phyloP scores from a whole-genome alignment of 2,329 filamentous ascomycete genomes.

The Microcyclospora tardicrescens region DNA sequence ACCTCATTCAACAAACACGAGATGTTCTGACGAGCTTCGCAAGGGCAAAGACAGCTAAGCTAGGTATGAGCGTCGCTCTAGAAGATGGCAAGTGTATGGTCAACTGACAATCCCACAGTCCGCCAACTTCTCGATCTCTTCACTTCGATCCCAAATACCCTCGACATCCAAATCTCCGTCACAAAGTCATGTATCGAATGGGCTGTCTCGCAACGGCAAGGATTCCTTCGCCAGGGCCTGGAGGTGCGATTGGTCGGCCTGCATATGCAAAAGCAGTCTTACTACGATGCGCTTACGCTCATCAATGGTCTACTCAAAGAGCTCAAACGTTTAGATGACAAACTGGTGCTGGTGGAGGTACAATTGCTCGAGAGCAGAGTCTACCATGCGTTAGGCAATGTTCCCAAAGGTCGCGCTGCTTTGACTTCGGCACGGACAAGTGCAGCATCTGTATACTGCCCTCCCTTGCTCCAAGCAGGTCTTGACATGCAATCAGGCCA shows the following conservation, averaged over 20 bases:
- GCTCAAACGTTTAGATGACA: slow-evolving; percentile 95
- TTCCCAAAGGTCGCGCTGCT: slow-evolving; percentile 87
- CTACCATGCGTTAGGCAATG: slow-evolving; percentile 94
- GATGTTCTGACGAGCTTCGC: slow-evolving; percentile 90
- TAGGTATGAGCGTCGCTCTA: slow-evolving; percentile 51
- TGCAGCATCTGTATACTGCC: slow-evolving; percentile 93
- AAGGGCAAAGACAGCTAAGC: slow-evolving; percentile 96
- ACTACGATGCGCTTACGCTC: slow-evolving; percentile 90
- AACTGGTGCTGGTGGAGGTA: slow-evolving; percentile 93
- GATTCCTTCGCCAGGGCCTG: slow-evolving; percentile 94
- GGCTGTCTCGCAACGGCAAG: slow-evolving; percentile 86
- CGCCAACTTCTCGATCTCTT: slow-evolving; percentile 95
- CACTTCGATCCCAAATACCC: slow-evolving; percentile 82
- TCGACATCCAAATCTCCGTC: slow-evolving; percentile 84
- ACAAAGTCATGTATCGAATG: slow-evolving; percentile 99
- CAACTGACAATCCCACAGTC: slow-evolving; percentile 34
- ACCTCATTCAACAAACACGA: slow-evolving; percentile 79
- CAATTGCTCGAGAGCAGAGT: slow-evolving; percentile 93
- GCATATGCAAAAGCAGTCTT: slow-evolving; percentile 94
- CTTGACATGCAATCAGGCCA: slow-evolving; percentile 99
- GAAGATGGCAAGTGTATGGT: neutral
- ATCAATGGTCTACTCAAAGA: slow-evolving; percentile 95
- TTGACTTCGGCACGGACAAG: slow-evolving; percentile 89
- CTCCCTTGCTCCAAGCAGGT: slow-evolving; percentile 84
- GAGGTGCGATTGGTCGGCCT: slow-evolving; percentile 88